These are phyloP conservation scores for Cordyceps cicadae DNA, from an alignment of 2,329 filamentous ascomycete species.

Conservation along the genomic window DNA sequence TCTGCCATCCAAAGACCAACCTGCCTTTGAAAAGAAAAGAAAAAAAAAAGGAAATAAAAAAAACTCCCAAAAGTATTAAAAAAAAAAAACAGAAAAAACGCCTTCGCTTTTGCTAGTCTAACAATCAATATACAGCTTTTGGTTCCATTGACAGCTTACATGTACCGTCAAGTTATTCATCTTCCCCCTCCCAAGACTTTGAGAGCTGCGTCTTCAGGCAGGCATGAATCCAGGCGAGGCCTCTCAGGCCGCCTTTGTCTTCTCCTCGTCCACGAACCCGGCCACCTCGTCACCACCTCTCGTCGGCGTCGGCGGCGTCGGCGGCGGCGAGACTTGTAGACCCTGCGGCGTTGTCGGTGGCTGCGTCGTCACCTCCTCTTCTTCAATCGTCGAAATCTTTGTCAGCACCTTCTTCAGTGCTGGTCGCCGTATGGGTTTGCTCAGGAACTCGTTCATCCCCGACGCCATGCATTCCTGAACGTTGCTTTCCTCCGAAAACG, in stretches of 20 bases:
- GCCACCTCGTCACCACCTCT: neutral
- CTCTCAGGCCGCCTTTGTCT: neutral
- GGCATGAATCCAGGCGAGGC: neutral
- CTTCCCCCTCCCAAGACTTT: neutral
- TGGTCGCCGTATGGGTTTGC: slow-evolving; percentile 66
- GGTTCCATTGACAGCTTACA: neutral
- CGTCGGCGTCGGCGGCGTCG: slow-evolving; percentile 3
- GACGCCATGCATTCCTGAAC: slow-evolving; percentile 78
- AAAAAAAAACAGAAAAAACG: neutral
- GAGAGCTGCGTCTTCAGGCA: too few species aligned
- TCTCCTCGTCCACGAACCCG: neutral
- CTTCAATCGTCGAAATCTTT: slow-evolving; percentile 73
- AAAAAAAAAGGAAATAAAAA: neutral
- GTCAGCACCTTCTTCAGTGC: slow-evolving; percentile 79
- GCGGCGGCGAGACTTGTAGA: neutral
- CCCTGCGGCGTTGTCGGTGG: neutral
- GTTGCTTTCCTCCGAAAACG: slow-evolving; percentile 85
- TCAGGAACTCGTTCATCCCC: slow-evolving; percentile 89
- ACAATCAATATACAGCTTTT: neutral
- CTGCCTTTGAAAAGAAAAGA: neutral
- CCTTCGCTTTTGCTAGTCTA: slow-evolving; percentile 2
- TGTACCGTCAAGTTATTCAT: neutral
- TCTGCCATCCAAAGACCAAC: neutral
- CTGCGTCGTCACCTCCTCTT: slow-evolving; percentile 40
- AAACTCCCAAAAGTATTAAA: too few species aligned